A percentile compares a stretch with the other conserved stretches of the same genome.
Conservation (phyloP, 768 basidiomycete species). For the Leccinum variicolor region DNA sequence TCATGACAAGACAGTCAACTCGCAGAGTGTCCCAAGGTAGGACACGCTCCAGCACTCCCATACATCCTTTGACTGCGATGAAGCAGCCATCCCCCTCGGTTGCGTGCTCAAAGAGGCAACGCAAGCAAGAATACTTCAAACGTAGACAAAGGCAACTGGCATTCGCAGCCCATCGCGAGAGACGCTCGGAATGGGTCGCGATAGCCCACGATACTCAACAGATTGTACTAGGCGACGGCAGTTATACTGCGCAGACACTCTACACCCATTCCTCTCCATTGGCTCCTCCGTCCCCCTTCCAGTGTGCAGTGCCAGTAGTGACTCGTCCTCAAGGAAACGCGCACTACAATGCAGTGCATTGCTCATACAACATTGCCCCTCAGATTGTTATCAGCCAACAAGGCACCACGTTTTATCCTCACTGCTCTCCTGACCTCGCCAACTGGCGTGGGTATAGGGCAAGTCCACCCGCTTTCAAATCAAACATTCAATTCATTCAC, state of each 20-base stretch:
- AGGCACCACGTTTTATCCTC: conserved; percentile 39
- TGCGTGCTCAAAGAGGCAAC: conserved; percentile 18
- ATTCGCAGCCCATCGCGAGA: conserved; percentile 23
- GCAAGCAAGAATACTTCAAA: conserved; percentile 20
- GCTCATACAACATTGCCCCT: conserved; percentile 33
- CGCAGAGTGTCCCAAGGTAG: conserved; percentile 26
- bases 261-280: conserved; percentile 4
- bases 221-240: conserved; percentile 39
- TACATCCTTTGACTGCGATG: conserved; percentile 20
- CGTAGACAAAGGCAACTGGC: conserved; percentile 17
- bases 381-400: conserved; percentile 36
- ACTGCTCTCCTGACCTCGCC: conserved; percentile 35
- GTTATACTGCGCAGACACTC: conserved; percentile 34
- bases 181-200: conserved; percentile 30
- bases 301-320: conserved; percentile 8
- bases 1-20: conserved; percentile 20
- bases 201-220: conserved; percentile 35
- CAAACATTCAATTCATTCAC: conserved; percentile 29
- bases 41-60: conserved; percentile 24
- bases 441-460: conserved; percentile 29
- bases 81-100: conserved; percentile 21
- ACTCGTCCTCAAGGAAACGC: conserved; percentile 3
- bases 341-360: neutral
- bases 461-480: neutral
- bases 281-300: conserved; percentile 16